phyloP scores from a whole-genome alignment of 2,329 filamentous ascomycete species.

The Raffaelea deltoideospora region DNA sequence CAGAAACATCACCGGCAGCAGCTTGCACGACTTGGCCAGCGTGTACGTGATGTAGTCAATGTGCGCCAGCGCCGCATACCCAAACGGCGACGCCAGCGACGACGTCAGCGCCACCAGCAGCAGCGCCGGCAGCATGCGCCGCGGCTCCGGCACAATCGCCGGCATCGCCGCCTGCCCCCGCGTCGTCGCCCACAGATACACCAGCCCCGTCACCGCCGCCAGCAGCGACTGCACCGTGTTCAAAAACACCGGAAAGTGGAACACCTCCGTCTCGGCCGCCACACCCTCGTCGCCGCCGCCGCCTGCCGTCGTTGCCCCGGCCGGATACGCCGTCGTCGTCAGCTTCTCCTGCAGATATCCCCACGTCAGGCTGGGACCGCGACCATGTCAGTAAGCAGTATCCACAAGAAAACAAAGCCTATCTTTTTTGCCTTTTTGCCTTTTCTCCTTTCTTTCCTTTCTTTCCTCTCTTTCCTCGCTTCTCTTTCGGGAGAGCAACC shows the following conservation, averaged over 20 bases:
- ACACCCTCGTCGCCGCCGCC: constrained; percentile 17
- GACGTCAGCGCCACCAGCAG: constrained; percentile 75
- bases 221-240: constrained; percentile 92
- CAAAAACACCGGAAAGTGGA: constrained; percentile 87
- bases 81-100: constrained; percentile 85
- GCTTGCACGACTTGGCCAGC: constrained; percentile 93
- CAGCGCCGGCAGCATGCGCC: constrained; percentile 65
- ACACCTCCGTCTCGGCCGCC: constrained; percentile 51
- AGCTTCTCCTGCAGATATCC: constrained; percentile 93
- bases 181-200: constrained; percentile 62
- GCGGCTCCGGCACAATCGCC: constrained; percentile 60
- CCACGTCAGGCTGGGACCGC: constrained; percentile 70
- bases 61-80: constrained; percentile 80
- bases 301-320: too few relatives aligned
- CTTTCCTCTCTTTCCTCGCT: not conserved
- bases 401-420: not conserved
- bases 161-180: constrained; percentile 31
- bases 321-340: constrained; percentile 77
- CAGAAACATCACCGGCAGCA: constrained; percentile 95
- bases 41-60: constrained; percentile 98
- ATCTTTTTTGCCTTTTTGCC: too few relatives aligned
- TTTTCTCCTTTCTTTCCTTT: not conserved
- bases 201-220: constrained; percentile 64
- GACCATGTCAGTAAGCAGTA: not conserved
- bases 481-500: not conserved